Evolutionary conservation across 140 eudicot species (phyloP).

Genomic region (Oenanthe javanica): DNA sequence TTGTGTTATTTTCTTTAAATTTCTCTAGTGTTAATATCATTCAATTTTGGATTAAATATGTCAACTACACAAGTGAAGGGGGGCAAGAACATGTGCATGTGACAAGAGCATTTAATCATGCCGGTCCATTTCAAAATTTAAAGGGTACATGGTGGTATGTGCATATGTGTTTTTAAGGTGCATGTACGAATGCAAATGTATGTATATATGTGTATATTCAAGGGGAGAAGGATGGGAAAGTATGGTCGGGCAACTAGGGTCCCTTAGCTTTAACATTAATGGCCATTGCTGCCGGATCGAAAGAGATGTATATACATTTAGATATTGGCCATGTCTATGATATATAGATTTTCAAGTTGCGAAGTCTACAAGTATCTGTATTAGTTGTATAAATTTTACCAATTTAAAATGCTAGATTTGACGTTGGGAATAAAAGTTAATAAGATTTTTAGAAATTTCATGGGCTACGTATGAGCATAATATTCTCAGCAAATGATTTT

Average conservation of each 20-base stretch:
- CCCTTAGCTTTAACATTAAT: background rate
- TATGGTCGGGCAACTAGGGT: background rate
- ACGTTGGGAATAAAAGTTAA: no score
- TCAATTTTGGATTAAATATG: background rate
- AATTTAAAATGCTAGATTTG: no score
- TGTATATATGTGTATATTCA: background rate
- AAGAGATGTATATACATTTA: background rate
- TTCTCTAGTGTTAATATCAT: background rate
- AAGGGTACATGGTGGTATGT: slow-evolving; percentile 22
- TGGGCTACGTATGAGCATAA: no score
- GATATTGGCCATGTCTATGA: background rate
- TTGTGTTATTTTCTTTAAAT: background rate
- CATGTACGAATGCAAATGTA: background rate
- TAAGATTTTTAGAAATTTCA: no score
- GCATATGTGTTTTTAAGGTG: background rate
- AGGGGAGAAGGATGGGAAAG: background rate
- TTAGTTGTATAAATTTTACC: no score
- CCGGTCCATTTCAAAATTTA: slow-evolving; percentile 15
- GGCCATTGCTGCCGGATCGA: slow-evolving; percentile 9
- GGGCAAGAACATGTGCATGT: slow-evolving; percentile 55
- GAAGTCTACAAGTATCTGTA: no score
- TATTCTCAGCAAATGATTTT: no score
- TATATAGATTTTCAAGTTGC: background rate
- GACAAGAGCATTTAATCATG: slow-evolving; percentile 31
- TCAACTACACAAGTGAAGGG: slow-evolving; percentile 6